A percentile compares a stretch with the other conserved stretches of the same genome.
Evolutionary conservation across 352 stramenopile genomes (phyloP).

Genomic region (Phytophthora constricta): DNA sequence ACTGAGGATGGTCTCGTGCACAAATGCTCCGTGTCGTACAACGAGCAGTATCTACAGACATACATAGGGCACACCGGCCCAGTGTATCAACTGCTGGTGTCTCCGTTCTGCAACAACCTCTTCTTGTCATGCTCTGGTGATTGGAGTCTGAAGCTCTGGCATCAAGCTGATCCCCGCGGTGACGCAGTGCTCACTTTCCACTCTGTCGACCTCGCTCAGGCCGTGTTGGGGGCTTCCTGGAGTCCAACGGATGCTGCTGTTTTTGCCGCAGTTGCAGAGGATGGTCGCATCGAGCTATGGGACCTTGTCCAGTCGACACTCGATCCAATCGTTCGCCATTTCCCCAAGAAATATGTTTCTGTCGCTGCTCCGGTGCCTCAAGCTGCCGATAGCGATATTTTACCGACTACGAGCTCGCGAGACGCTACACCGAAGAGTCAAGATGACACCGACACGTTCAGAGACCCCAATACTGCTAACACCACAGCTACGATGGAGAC

Average conservation of each 20-base stretch:
- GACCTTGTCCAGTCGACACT: constrained; percentile 86
- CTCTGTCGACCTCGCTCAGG: constrained; percentile 79
- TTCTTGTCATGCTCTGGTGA: constrained; percentile 92
- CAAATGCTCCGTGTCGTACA: constrained; percentile 94
- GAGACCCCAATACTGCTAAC: constrained; percentile 12
- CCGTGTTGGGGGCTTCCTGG: constrained; percentile 88
- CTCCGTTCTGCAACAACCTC: constrained; percentile 82
- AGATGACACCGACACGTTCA: constrained; percentile 6
- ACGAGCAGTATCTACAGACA: constrained; percentile 93
- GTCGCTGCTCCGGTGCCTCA: constrained; percentile 15
- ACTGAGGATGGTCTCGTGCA: constrained; percentile 93
- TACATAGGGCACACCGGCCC: constrained; percentile 89
- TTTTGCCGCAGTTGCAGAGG: constrained; percentile 87
- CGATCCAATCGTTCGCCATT: constrained; percentile 83
- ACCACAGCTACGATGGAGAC: background rate
- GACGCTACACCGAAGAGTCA: constrained; percentile 27
- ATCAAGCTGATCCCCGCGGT: constrained; percentile 58
- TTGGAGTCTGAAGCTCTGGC: constrained; percentile 91
- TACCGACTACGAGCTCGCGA: constrained; percentile 11
- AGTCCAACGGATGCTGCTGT: constrained; percentile 83
- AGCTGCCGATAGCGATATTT: constrained; percentile 2
- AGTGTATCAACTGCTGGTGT: constrained; percentile 90
- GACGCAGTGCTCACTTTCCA: constrained; percentile 65
- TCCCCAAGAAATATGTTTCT: constrained; percentile 61
- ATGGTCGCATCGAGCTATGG: constrained; percentile 93